phyloP scores from a whole-genome alignment of 768 basidiomycete species.

The Rhizopogon sp. region DNA sequence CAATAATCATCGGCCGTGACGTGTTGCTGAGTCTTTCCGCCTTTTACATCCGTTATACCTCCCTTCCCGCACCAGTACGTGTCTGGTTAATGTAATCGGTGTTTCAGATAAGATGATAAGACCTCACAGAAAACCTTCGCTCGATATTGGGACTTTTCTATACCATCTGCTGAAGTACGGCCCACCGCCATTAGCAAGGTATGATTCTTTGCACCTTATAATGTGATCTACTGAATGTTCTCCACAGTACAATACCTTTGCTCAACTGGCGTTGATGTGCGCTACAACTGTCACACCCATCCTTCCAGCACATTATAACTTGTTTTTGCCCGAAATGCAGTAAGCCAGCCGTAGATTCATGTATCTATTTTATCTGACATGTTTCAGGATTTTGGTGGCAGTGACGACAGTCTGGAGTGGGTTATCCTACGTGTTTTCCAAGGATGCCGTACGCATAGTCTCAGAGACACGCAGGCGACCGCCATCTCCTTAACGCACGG shows the following conservation, averaged over 20 bases:
- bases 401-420: slow-evolving; percentile 93
- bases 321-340: slow-evolving; percentile 68
- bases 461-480: slow-evolving; percentile 31
- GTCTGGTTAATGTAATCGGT: neutral
- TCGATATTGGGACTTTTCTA: slow-evolving; percentile 94
- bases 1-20: slow-evolving; percentile 86
- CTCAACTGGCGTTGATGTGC: slow-evolving; percentile 92
- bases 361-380: neutral
- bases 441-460: slow-evolving; percentile 64
- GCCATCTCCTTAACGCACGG: slow-evolving; percentile 12
- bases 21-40: slow-evolving; percentile 81
- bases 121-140: slow-evolving; percentile 73
- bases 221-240: slow-evolving; percentile 1
- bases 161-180: slow-evolving; percentile 91
- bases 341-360: slow-evolving; percentile 33
- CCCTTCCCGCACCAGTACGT: slow-evolving; percentile 76
- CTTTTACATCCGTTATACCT: slow-evolving; percentile 90
- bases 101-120: neutral
- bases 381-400: slow-evolving; percentile 74
- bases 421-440: slow-evolving; percentile 72
- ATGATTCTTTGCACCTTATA: slow-evolving; percentile 1
- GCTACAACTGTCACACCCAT: slow-evolving; percentile 81
- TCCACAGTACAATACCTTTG: slow-evolving; percentile 79
- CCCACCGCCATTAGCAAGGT: slow-evolving; percentile 96
- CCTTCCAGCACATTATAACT: slow-evolving; percentile 50